Evolutionary conservation across 768 basidiomycete species (phyloP), one percentile per base, ranked within the genome.

Genomic region (Calocybe indica): DNA sequence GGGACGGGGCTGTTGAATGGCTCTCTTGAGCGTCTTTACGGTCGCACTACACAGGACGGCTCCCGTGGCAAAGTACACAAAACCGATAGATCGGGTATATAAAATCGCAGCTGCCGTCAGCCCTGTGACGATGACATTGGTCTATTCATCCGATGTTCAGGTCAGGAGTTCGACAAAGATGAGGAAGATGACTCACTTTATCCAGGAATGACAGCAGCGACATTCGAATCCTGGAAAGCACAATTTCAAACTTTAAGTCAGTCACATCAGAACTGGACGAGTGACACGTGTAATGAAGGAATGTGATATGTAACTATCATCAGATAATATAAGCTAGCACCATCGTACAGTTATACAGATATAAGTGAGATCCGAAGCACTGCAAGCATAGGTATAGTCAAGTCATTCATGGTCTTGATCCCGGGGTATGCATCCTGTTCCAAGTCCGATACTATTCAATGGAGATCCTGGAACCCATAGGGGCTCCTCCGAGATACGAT

Each of bases 1-100:
- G 5, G 85, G 88, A 35, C 88, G 76, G 15, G 79, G 76, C 58
- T 91, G 88, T 33, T 78, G 73, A 22, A 91, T 71, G 22, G 73
- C 55, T 12, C 52, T 66, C 58, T 91, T 91, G 44, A 82, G 55
- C 4, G 77, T 43, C 61, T 87, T 87, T 40, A 82, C 85, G 3
- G 76, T 71, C 15, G 78, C 41, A 11, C 71, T 65, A 60, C 84
- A 87, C 39, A 70, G 61, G 1, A 79, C 59, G 10, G 80, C 82
- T 38, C 85, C 84, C 6, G 59, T 66, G 9, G 68, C 65, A 55
- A 86, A 85, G 63, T 83, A 88, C 10, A 65, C 60, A 1, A 83
- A 73, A 7, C 75, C 85, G 35, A 74, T 73, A 3, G 85, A 88
- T 45, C 76, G 75, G 2, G 84, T 83, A 52, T 77, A 80, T 14